phyloP scores from a whole-genome alignment of 768 basidiomycete genomes.

The Suillus bovinus region DNA sequence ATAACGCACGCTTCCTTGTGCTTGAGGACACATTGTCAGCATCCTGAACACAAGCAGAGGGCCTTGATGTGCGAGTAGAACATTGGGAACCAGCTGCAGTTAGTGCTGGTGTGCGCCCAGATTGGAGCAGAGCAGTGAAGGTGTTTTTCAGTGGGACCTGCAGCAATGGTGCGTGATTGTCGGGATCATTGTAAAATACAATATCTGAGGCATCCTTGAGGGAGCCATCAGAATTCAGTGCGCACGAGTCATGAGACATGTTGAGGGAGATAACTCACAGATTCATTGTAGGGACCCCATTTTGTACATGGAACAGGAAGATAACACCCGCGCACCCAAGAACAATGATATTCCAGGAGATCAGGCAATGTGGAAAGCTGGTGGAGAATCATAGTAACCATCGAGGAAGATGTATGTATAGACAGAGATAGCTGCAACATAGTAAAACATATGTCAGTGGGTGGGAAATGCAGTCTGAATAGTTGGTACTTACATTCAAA shows the following conservation, averaged over 20 bases:
- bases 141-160: not conserved
- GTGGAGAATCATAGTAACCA: not conserved
- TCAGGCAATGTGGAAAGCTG: not conserved
- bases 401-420: not conserved
- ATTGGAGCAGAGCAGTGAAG: not conserved
- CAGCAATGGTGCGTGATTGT: not conserved
- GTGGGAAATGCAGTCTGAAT: not conserved
- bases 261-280: not conserved
- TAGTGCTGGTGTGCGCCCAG: not conserved
- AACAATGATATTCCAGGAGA: not conserved
- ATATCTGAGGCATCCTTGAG: not conserved
- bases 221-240: not conserved
- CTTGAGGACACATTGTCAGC: not conserved
- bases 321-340: not conserved
- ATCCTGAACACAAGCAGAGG: not conserved
- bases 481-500: not conserved
- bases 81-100: not conserved
- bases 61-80: not conserved
- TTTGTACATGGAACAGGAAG: no score
- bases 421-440: not conserved
- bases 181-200: not conserved
- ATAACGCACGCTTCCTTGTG: not conserved
- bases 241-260: not conserved
- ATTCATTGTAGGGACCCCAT: not conserved
- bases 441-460: not conserved